Conservation (phyloP, 2,329 filamentous ascomycete species). For the Cladophialophora chaetospira region DNA sequence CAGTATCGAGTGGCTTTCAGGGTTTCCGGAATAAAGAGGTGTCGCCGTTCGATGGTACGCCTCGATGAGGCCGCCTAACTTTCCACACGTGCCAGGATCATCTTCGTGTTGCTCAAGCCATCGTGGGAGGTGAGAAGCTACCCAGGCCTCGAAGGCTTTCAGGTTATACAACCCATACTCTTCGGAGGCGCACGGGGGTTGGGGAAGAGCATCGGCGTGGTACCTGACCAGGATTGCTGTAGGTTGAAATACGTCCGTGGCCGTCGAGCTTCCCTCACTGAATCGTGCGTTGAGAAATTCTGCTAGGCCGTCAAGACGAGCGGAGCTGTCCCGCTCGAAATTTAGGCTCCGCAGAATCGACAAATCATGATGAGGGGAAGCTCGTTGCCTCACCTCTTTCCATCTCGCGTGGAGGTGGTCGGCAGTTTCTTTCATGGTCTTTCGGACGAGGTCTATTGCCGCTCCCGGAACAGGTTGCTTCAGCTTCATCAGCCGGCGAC, state of each 20-base stretch:
- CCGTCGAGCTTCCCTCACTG: not conserved
- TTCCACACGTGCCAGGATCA: not conserved
- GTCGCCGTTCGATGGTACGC: not conserved
- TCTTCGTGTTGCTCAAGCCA: not conserved
- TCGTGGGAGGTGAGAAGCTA: not conserved
- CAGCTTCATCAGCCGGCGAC: conserved; percentile 48
- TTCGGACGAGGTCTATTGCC: not conserved
- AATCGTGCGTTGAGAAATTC: not conserved
- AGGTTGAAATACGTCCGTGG: not conserved
- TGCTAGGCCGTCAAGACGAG: not conserved
- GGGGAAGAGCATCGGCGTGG: not conserved
- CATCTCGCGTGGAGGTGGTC: not conserved
- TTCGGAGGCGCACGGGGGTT: not conserved
- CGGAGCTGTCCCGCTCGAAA: conserved; percentile 4
- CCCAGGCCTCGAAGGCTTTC: not conserved
- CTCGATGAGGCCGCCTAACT: not conserved
- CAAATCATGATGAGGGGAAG: conserved; percentile 1
- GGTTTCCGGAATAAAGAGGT: conserved; percentile 1
- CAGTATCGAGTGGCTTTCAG: not conserved
- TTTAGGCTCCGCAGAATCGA: not conserved
- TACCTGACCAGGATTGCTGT: not conserved
- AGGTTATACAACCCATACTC: conserved; percentile 1
- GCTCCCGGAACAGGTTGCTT: not conserved
- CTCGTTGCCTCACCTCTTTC: not conserved
- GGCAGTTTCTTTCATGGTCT: not conserved